These are phyloP conservation scores for Venturia effusa DNA, from an alignment of 2,329 filamentous ascomycete species.

Conservation along the genomic window DNA sequence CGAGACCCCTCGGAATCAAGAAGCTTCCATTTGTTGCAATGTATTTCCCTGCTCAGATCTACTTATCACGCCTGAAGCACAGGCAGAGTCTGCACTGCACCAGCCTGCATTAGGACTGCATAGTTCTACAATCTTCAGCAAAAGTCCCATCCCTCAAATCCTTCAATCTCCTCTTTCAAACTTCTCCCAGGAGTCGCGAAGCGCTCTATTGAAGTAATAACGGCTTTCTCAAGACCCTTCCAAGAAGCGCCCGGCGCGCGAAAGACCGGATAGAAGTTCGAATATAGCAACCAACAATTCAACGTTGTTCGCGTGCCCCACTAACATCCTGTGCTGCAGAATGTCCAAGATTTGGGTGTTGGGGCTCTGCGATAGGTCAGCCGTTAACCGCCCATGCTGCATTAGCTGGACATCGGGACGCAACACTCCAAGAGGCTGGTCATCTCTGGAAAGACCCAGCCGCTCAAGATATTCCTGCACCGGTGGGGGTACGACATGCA, in stretches of 20 bases:
- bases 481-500: constrained; percentile 1
- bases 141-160: neutral
- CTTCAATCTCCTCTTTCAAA: neutral
- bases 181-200: neutral
- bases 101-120: neutral
- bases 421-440: neutral
- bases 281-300: constrained; percentile 1
- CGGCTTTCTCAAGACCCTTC: neutral
- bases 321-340: neutral
- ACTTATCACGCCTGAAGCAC: neutral
- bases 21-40: neutral
- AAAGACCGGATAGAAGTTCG: neutral
- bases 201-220: neutral
- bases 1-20: neutral
- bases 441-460: neutral
- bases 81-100: neutral
- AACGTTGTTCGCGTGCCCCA: neutral
- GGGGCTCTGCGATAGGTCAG: constrained; percentile 2
- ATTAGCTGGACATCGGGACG: neutral
- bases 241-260: neutral
- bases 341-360: neutral
- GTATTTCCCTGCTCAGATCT: neutral
- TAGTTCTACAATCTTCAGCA: neutral
- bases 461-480: constrained; percentile 1
- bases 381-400: neutral